Evolutionary conservation across 2,329 filamentous ascomycete species (phyloP).

Genomic region (Albifimbria verrucaria): DNA sequence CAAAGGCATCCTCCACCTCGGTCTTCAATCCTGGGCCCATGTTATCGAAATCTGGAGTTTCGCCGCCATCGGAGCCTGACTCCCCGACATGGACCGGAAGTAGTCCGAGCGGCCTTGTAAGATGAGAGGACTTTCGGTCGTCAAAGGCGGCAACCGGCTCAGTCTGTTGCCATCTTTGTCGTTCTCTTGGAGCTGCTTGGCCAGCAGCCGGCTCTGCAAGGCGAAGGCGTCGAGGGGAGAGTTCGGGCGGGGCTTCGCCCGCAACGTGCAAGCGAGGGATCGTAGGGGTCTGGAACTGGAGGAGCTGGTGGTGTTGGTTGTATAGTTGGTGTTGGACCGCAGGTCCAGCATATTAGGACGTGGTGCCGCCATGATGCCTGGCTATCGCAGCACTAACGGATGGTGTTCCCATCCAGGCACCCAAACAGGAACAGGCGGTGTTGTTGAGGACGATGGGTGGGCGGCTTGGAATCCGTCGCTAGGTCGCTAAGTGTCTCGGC

Average conservation of each 20-base stretch:
- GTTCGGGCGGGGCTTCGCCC: constrained; percentile 79
- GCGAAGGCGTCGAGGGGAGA: constrained; percentile 97
- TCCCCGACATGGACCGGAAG: constrained; percentile 73
- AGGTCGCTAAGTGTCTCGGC: background rate
- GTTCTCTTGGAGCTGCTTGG: constrained; percentile 80
- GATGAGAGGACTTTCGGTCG: constrained; percentile 76
- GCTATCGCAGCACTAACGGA: constrained; percentile 9
- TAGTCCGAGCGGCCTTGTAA: constrained; percentile 73
- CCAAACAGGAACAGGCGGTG: background rate
- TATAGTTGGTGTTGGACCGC: constrained; percentile 54
- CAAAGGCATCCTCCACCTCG: constrained; percentile 55
- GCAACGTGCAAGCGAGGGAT: constrained; percentile 74
- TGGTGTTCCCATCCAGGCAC: constrained; percentile 15
- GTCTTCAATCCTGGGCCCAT: constrained; percentile 44
- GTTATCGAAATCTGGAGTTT: constrained; percentile 21
- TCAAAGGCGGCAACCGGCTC: constrained; percentile 80
- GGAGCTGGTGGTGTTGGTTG: constrained; percentile 43
- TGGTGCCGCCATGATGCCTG: constrained; percentile 42
- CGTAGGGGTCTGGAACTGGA: constrained; percentile 52
- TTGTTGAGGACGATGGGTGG: background rate
- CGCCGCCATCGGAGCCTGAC: constrained; percentile 42
- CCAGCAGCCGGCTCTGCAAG: constrained; percentile 82
- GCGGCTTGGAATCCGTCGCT: background rate
- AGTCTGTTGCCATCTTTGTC: constrained; percentile 72
- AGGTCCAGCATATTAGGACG: constrained; percentile 59